Evolutionary conservation across 1,139 yeast genomes (phyloP), one percentile per base, ranked within the genome.

Genomic region (Taphrina flavorubra): DNA sequence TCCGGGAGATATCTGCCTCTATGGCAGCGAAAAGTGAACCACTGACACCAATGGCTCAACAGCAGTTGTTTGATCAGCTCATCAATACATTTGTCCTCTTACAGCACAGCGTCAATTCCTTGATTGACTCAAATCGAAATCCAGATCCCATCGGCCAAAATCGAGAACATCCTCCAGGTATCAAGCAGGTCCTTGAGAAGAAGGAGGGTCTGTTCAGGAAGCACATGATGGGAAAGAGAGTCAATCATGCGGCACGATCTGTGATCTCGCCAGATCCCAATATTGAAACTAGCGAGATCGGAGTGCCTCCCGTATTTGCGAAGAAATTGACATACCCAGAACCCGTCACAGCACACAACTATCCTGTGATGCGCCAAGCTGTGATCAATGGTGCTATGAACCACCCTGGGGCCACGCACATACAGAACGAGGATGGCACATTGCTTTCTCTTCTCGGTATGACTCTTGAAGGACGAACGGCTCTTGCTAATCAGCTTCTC

Each of bases 171-270:
- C 85, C 85, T 64, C 99, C 99, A 1, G 99, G 99, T 82, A 86
- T 95, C 75, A 94, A 95, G 79, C 99, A 95, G 82, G 97, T 97
- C 4, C 83, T 95, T 76, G 99, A 95, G 81, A 94, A 95, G 87
- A 95, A 95, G 79, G 99, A 95, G 81, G 99, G 99, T 78, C 84
- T 94, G 74, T 94, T 94, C 83, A 87, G 99, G 83, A 94, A 92
- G 79, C 97, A 95, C 77, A 94, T 95, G 99, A 95, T 95, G 99
- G 99, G 99, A 79, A 95, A 95, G 83, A 91, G 99, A 82, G 99
- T 95, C 71, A 95, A 95, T 78, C 92, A 90, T 76, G 98, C 99
- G 71, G 99, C 99, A 65, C 90, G 99, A 79, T 92, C 99, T 14
- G 99, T 95, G 75, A 95, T 95, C 80, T 92, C 99, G 6, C 99